phyloP scores from a whole-genome alignment of 345 rosid genomes.

The Eucalyptus curtisii region DNA sequence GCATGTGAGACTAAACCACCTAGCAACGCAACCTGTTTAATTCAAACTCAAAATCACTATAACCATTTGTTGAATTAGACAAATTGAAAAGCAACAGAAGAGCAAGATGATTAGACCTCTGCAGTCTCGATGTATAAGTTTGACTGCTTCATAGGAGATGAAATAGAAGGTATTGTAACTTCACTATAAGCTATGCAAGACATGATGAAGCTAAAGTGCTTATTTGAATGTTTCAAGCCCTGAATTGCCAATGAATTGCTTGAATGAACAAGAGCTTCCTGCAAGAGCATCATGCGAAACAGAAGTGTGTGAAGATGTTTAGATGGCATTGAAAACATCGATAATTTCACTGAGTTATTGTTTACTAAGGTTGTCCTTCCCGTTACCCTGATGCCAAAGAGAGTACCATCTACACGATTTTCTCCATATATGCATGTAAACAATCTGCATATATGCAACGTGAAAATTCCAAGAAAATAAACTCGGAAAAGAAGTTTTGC shows the following conservation, averaged over 20 bases:
- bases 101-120: conserved; percentile 46
- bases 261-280: conserved; percentile 79
- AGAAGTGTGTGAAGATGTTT: background rate
- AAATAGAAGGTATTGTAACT: conserved; percentile 76
- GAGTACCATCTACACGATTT: background rate
- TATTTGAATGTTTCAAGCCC: conserved; percentile 44
- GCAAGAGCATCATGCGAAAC: conserved; percentile 7
- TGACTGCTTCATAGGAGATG: conserved; percentile 33
- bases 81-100: background rate
- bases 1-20: conserved; percentile 75
- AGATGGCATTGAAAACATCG: background rate
- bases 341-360: background rate
- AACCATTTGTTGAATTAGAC: background rate
- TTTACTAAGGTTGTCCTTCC: background rate
- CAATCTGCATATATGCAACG: background rate
- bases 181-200: conserved; percentile 85
- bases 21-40: conserved; percentile 59
- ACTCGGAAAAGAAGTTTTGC: background rate
- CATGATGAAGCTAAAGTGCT: conserved; percentile 37
- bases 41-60: conserved; percentile 2
- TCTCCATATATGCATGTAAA: background rate
- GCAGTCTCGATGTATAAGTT: conserved; percentile 83
- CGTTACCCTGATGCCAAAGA: background rate
- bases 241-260: conserved; percentile 62
- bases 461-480: background rate